Percentiles rank a stretch among this genome's conserved stretches.
These are phyloP conservation scores for Thelonectria blattea DNA, from an alignment of 2,329 filamentous ascomycete genomes.

Conservation along the genomic window DNA sequence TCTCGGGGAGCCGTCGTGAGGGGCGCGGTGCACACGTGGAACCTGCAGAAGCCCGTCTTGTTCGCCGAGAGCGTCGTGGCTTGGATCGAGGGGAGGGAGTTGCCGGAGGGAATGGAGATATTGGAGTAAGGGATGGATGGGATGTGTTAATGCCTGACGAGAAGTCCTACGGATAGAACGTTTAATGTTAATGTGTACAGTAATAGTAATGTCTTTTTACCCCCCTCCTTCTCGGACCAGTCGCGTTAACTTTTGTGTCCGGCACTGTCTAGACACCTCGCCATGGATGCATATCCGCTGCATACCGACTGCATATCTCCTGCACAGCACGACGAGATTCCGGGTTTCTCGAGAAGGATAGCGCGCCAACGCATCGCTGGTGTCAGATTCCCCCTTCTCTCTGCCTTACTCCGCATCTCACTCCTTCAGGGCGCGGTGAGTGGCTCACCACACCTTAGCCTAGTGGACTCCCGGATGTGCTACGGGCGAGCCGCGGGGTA, in stretches of 20 bases:
- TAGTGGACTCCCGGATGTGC: slow-evolving; percentile 11
- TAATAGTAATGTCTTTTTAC: not conserved
- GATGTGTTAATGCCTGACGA: no score
- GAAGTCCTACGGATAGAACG: no score
- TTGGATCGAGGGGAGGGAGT: slow-evolving; percentile 40
- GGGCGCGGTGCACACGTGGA: slow-evolving; percentile 49
- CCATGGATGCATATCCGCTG: no score
- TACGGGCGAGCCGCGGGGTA: slow-evolving; percentile 10
- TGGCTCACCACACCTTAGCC: slow-evolving; percentile 12
- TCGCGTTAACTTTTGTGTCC: no score
- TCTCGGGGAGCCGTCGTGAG: slow-evolving; percentile 42
- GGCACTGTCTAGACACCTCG: not conserved
- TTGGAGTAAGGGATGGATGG: slow-evolving; percentile 15
- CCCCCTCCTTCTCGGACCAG: no score
- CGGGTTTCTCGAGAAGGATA: not conserved
- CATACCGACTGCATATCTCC: no score
- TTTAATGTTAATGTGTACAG: not conserved
- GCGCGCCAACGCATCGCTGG: slow-evolving; percentile 12
- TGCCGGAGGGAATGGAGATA: slow-evolving; percentile 39
- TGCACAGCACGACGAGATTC: not conserved
- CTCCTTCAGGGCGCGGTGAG: not conserved
- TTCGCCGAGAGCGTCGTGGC: slow-evolving; percentile 46
- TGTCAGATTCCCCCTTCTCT: not conserved
- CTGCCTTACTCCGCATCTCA: not conserved
- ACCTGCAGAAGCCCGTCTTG: slow-evolving; percentile 47